Conservation (phyloP, 148 eudicot genomes). For the Linanthus parryae region DNA sequence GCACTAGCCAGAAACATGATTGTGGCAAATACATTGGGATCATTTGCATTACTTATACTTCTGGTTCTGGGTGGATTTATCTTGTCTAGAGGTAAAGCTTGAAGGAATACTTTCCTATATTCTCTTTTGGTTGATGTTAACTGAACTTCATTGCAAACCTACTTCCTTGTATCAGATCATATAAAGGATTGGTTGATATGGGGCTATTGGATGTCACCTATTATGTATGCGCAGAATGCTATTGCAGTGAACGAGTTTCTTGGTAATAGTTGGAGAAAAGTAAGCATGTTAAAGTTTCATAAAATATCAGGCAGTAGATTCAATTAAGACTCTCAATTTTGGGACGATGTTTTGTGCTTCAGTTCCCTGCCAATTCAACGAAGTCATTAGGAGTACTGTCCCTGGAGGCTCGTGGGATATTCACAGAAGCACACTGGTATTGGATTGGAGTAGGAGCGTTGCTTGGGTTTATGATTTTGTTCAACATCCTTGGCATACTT, state of each 20-base stretch:
- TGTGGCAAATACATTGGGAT: constrained; percentile 64
- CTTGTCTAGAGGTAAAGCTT: constrained; percentile 47
- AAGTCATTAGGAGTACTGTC: background rate
- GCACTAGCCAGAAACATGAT: constrained; percentile 69
- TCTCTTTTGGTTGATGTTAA: too few relatives aligned
- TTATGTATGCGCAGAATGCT: constrained; percentile 75
- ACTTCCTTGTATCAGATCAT: too few relatives aligned
- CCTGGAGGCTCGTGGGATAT: background rate
- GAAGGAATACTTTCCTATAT: background rate
- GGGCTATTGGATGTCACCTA: constrained; percentile 90
- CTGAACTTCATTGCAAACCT: too few relatives aligned
- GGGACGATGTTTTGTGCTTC: background rate
- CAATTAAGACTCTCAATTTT: too few relatives aligned
- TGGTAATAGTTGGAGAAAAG: constrained; percentile 69
- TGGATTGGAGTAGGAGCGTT: constrained; percentile 10
- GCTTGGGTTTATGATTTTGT: background rate
- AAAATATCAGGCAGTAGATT: too few relatives aligned
- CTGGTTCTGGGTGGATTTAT: constrained; percentile 81
- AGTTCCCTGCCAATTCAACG: background rate
- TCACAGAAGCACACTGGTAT: background rate
- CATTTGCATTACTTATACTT: constrained; percentile 46
- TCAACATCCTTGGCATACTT: background rate
- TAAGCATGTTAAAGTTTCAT: too few relatives aligned
- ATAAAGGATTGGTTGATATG: constrained; percentile 86
- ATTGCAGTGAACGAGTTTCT: constrained; percentile 78